Evolutionary conservation across 2,329 filamentous ascomycete genomes (phyloP).

Genomic region (Xylaria sp.): DNA sequence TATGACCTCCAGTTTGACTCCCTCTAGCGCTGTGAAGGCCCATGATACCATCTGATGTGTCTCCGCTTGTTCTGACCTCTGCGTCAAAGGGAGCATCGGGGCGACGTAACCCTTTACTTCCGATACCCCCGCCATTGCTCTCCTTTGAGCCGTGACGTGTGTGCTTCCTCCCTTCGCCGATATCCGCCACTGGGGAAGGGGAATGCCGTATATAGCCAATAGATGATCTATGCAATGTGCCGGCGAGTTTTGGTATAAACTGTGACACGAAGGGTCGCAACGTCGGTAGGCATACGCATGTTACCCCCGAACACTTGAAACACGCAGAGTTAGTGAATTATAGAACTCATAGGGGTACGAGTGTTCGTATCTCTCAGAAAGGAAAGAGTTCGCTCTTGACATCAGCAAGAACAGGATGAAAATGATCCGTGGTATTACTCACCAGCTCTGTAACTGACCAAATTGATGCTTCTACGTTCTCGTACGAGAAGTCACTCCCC

Average conservation of each 20-base stretch:
- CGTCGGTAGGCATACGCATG: slow-evolving; percentile 53
- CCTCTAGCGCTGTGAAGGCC: slow-evolving; percentile 22
- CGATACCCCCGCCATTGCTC: slow-evolving; percentile 21
- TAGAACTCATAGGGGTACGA: background rate
- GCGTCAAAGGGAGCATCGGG: slow-evolving; percentile 1
- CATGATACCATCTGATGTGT: slow-evolving; percentile 30
- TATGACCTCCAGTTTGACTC: slow-evolving; percentile 19
- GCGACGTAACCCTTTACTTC: slow-evolving; percentile 34
- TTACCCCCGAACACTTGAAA: slow-evolving; percentile 49
- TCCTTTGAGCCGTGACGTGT: slow-evolving; percentile 35
- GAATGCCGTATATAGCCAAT: slow-evolving; percentile 15
- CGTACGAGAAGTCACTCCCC: slow-evolving; percentile 52
- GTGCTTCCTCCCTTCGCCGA: slow-evolving; percentile 34
- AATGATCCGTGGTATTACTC: background rate
- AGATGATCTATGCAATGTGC: slow-evolving; percentile 37
- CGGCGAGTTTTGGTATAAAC: slow-evolving; percentile 41
- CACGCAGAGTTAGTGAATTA: slow-evolving; percentile 1
- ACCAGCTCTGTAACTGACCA: slow-evolving; percentile 53
- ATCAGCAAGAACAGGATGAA: background rate
- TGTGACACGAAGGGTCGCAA: slow-evolving; percentile 49
- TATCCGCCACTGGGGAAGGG: slow-evolving; percentile 3
- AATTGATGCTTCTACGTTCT: slow-evolving; percentile 52
- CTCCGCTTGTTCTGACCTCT: slow-evolving; percentile 17
- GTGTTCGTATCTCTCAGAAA: background rate
- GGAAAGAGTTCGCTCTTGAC: background rate